Evolutionary conservation across 2,329 filamentous ascomycete genomes (phyloP), one percentile per base, ranked within the genome.

Genomic region (Alternaria sp.): DNA sequence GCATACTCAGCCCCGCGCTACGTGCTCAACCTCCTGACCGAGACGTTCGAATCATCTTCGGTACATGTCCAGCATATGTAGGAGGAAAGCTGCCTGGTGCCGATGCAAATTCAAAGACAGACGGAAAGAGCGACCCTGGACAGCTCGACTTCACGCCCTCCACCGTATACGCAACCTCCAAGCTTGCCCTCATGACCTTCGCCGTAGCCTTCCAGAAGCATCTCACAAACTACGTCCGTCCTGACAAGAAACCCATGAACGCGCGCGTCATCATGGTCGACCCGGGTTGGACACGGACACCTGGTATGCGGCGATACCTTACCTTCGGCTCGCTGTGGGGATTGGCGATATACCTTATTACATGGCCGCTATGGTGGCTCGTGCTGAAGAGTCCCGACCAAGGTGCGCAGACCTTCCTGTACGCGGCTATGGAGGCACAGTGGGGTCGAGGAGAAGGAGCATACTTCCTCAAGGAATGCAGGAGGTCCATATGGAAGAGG

Each of bases 201-300:
- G 93, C 91, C 0, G 86, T 90, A 48, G 90, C 94, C 8, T 97
- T 94, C 76, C 94, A 98, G 79, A 95, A 96, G 75, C 94, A 97
- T 75, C 83, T 99, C 45, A 88, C 93, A 66, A 81, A 89, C 2
- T 96, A 96, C 78, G 86, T 91, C 71, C 85, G 95, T 24, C 92
- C 93, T 0, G 95, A 99, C 74, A 86, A 89, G 61, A 82, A 91
- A 46, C 92, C 92, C 1, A 90, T 89, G 81, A 97, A 92, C 67
- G 85, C 93, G 3, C 87, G 91, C 33, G 92, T 97, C 44, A 82
- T 97, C 49, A 85, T 97, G 58, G 91, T 93, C 2, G 94, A 99
- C 70, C 95, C 95, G 0, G 94, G 95, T 21, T 86, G 89, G 65
- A 86, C 88, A 24, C 87, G 95, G 51, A 98, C 94, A 8, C 92